Conservation (phyloP, 2,329 filamentous ascomycete species). For the Fusarium sarcochroum region DNA sequence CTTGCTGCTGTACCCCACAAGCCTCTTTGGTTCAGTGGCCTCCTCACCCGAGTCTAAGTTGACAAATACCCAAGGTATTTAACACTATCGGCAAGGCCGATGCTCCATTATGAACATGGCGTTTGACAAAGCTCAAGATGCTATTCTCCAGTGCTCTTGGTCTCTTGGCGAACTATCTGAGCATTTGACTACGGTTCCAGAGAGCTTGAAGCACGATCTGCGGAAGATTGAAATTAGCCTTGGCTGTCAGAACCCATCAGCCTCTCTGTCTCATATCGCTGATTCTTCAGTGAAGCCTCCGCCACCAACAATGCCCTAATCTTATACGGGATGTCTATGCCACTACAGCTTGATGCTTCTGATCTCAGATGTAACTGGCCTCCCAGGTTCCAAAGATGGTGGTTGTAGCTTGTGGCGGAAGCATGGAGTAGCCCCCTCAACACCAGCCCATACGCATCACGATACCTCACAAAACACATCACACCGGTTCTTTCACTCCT, state of each 20-base stretch:
- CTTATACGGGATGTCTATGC: neutral
- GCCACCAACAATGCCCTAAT: neutral
- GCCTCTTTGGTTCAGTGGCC: too few relatives aligned
- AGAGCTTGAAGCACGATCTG: neutral
- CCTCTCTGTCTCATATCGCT: neutral
- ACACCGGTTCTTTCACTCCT: too few relatives aligned
- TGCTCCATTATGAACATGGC: neutral
- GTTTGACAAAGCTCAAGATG: conserved; percentile 2
- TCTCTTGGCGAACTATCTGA: neutral
- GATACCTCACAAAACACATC: neutral
- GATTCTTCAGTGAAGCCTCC: conserved; percentile 4
- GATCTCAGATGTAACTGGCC: neutral
- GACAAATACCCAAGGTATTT: neutral
- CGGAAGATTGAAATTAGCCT: conserved; percentile 14
- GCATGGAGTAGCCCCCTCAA: neutral
- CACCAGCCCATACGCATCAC: neutral
- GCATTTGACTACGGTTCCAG: neutral
- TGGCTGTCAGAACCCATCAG: neutral
- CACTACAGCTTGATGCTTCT: neutral
- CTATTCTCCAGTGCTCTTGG: neutral
- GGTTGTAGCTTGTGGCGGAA: neutral
- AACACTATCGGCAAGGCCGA: conserved; percentile 26
- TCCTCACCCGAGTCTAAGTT: conserved; percentile 6
- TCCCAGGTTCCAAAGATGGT: neutral
- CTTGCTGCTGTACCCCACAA: neutral